phyloP scores from a whole-genome alignment of 169 alveolate species.

The Eimeria maxima region DNA sequence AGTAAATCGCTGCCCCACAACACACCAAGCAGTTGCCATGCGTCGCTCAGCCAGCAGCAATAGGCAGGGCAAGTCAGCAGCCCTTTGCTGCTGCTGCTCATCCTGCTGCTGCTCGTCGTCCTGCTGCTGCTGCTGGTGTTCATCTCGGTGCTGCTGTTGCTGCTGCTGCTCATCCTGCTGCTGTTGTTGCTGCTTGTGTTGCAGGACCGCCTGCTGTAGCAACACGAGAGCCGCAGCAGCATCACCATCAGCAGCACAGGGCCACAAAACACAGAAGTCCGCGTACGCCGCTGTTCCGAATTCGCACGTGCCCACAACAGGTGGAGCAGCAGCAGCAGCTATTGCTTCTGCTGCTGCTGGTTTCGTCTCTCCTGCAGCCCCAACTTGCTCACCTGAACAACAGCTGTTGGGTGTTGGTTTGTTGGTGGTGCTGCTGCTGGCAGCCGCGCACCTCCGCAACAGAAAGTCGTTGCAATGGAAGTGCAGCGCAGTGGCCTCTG shows the following conservation, averaged over 20 bases:
- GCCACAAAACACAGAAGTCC: not conserved
- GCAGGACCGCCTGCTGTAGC: not conserved
- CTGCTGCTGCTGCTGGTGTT: not conserved
- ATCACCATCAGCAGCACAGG: conserved; percentile 17
- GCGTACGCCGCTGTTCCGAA: not conserved
- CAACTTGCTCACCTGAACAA: not conserved
- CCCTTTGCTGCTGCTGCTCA: not conserved
- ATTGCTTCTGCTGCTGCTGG: not conserved
- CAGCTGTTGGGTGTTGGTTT: not conserved
- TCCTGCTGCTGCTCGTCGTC: not conserved
- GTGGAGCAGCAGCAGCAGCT: conserved; percentile 31
- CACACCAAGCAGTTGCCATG: conserved; percentile 26
- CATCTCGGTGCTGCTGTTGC: not conserved
- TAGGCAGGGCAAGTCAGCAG: conserved; percentile 16
- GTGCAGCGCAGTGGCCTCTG: conserved; percentile 5
- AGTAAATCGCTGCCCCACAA: not conserved
- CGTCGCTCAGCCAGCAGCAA: conserved; percentile 55
- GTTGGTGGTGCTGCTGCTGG: conserved; percentile 16
- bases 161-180: not conserved
- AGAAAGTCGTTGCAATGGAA: conserved; percentile 26
- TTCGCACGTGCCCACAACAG: conserved; percentile 1
- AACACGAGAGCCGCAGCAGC: no score
- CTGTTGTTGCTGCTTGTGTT: not conserved
- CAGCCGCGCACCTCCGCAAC: not conserved
- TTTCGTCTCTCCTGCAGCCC: not conserved